These are phyloP conservation scores for Pseudovirgaria hyperparasitica DNA, from an alignment of 2,329 filamentous ascomycete genomes.

Conservation along the genomic window DNA sequence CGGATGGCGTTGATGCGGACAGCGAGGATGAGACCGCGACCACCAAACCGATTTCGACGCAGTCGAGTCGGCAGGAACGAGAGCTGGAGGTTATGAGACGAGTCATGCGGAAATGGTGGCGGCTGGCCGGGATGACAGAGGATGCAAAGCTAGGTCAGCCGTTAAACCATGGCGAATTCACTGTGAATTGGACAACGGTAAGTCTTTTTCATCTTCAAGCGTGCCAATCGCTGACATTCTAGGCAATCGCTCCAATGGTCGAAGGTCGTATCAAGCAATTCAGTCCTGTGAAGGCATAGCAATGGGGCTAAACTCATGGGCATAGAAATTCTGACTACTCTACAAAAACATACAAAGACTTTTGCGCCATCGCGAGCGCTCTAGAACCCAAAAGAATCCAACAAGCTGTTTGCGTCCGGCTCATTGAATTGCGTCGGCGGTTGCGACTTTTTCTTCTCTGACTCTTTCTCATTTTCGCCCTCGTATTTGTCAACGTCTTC, in stretches of 20 bases:
- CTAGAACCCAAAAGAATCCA: constrained; percentile 92
- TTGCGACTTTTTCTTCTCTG: constrained; percentile 35
- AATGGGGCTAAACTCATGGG: neutral
- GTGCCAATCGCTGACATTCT: too few relatives aligned
- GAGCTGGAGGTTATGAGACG: constrained; percentile 54
- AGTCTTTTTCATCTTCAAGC: neutral
- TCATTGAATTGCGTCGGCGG: constrained; percentile 76
- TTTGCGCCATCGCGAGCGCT: neutral
- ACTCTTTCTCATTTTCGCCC: constrained; percentile 21
- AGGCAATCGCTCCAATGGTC: too few relatives aligned
- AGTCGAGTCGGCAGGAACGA: constrained; percentile 34
- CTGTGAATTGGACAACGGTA: constrained; percentile 56
- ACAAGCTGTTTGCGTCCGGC: constrained; percentile 74
- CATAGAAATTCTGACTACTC: neutral
- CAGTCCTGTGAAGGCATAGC: neutral
- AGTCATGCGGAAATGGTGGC: constrained; percentile 62
- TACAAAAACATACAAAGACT: neutral
- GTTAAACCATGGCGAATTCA: constrained; percentile 46
- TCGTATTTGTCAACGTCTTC: constrained; percentile 29
- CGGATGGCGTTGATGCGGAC: constrained; percentile 16
- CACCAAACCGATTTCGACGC: constrained; percentile 26
- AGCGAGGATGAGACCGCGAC: constrained; percentile 26
- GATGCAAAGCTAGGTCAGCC: constrained; percentile 37
- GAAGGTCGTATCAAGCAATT: neutral
- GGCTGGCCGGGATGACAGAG: constrained; percentile 48